Evolutionary conservation across 768 basidiomycete genomes (phyloP), one percentile per base, ranked within the genome.

Genomic region (Boletus bicolor): DNA sequence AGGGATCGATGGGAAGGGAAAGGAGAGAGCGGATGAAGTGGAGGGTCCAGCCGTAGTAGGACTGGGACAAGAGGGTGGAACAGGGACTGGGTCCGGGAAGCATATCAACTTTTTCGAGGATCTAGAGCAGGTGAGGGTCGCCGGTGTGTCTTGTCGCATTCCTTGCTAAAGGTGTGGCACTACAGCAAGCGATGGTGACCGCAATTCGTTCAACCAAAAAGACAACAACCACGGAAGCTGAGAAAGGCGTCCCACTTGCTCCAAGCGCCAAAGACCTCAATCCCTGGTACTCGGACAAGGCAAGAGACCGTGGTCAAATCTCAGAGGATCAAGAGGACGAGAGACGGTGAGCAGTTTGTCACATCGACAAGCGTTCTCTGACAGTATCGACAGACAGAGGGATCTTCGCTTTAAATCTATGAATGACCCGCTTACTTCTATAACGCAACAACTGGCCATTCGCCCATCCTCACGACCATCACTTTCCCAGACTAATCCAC

Each of bases 101-200:
- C 91, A 93, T 63, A 90, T 93, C 71, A 93, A 92, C 66, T 72
- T 93, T 49, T 93, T 92, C 60, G 85, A 88, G 61, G 89, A 91
- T 63, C 60, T 92, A n/a, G 91, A 92, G 64, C 78, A 83, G 60
- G 89, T 86, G 51, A 17, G 77, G 59, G 24, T 47, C 35, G 17
- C 9, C 24, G 36, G 19, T 14, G 32, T 43, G 24, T 26, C 47
- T 8, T 28, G 21, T 43, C 32, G n/a, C 5, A 4, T 35, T 12
- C 7, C 9, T 53, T 53, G 43, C 44, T 54, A 2, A 61, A 30
- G 5, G 28, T 7, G 19, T 57, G n/a, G 14, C 5, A 21, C 17
- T 34, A 30, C 67, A 81, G 78, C 79, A 76, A 58, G 73, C 79
- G 5, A 72, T 79, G 21, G 66, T 78, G 0, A 74, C 78, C 7